Percentiles rank a stretch among this genome's conserved stretches.
Evolutionary conservation across 2,329 filamentous ascomycete genomes (phyloP).

Genomic region (Xylariaceae sp.): DNA sequence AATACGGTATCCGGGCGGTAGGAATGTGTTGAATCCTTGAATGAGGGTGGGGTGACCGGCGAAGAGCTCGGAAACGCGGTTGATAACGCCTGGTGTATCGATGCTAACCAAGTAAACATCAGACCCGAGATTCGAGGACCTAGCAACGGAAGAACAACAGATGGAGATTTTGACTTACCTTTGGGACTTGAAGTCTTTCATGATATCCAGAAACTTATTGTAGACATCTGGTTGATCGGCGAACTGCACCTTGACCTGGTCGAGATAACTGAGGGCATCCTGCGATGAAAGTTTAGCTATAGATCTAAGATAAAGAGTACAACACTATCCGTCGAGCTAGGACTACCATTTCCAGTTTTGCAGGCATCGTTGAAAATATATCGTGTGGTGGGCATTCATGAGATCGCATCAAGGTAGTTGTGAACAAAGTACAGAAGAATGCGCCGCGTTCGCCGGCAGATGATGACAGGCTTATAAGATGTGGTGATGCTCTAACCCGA

Average conservation of each 20-base stretch:
- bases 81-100: slow-evolving; percentile 95
- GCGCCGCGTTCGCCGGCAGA: not conserved
- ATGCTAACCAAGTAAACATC: slow-evolving; percentile 50
- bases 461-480: not conserved
- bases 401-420: not conserved
- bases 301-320: too few species aligned
- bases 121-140: slow-evolving; percentile 32
- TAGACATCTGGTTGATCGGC: slow-evolving; percentile 96
- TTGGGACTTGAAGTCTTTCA: slow-evolving; percentile 99
- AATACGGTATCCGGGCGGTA: slow-evolving; percentile 92
- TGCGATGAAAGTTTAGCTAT: slow-evolving; percentile 23
- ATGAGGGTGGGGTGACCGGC: slow-evolving; percentile 93
- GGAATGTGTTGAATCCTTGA: slow-evolving; percentile 96
- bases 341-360: too few species aligned
- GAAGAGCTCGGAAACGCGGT: slow-evolving; percentile 90
- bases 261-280: slow-evolving; percentile 85
- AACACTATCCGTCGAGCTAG: too few species aligned
- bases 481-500: not conserved
- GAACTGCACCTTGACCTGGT: slow-evolving; percentile 98
- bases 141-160: slow-evolving; percentile 5
- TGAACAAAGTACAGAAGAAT: not conserved
- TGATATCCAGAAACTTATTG: slow-evolving; percentile 93
- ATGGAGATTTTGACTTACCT: slow-evolving; percentile 53
- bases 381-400: not conserved
- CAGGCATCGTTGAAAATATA: not conserved